Evolutionary conservation across 768 basidiomycete species (phyloP).

Genomic region (Tephrocybe sp.): DNA sequence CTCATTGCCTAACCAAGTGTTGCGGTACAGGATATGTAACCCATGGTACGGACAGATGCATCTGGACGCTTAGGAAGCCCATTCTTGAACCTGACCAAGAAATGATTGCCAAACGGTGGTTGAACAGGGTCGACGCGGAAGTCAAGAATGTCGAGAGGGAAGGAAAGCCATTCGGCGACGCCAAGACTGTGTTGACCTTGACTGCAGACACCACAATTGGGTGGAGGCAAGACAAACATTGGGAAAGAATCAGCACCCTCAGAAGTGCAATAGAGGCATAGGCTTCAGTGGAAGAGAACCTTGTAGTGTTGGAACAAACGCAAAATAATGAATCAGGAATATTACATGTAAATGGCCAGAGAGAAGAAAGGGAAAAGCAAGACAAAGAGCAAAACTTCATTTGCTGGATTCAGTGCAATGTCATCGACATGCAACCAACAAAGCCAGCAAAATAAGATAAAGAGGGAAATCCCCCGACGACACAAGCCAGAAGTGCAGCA

Average conservation of each 20-base stretch:
- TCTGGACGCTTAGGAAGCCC: conserved; percentile 63
- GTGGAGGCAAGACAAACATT: conserved; percentile 57
- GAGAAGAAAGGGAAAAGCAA: too few relatives aligned
- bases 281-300: neutral
- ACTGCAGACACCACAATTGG: conserved; percentile 47
- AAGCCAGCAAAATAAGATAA: conserved; percentile 24
- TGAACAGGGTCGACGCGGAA: conserved; percentile 49
- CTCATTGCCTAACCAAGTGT: neutral
- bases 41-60: conserved; percentile 60
- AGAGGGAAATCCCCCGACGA: conserved; percentile 54
- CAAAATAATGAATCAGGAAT: too few relatives aligned
- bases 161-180: conserved; percentile 26
- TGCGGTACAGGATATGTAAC: conserved; percentile 58
- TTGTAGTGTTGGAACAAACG: too few relatives aligned
- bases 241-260: conserved; percentile 35
- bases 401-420: conserved; percentile 12
- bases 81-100: conserved; percentile 46
- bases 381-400: conserved; percentile 4
- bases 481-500: conserved; percentile 56
- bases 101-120: conserved; percentile 53
- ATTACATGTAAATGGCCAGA: too few relatives aligned
- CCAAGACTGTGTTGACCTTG: conserved; percentile 48
- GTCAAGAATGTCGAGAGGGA: conserved; percentile 37
- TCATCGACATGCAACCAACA: conserved; percentile 7
- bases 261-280: neutral